Base-by-base conservation (phyloP, 2,329 filamentous ascomycete species). In the Anisogramma anomala region DNA sequence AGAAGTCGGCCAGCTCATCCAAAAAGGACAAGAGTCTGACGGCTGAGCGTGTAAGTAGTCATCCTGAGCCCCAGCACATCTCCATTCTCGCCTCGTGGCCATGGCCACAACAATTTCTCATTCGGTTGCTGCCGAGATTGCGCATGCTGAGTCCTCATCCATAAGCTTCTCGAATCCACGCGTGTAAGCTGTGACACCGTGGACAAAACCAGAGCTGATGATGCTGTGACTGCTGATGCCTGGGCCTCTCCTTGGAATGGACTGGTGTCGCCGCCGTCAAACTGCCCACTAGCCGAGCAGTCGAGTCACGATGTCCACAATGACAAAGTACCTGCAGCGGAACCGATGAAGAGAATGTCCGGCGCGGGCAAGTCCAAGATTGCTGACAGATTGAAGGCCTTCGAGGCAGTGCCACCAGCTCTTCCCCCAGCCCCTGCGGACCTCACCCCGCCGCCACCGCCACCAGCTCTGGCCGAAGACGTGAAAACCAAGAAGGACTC, bases 321-420 rank as follows among this genome's bases (percentile, higher is more conserved):
- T 32, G 37, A 32, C 13, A 34, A 37, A 15, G 36, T 33, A 18
- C 25, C 41, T 30, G 32, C 37, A 19, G 38, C 37, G 34, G 32
- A 27, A 6, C 30, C 42, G 32, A 63, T 64, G 58, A 71, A 68
- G 54, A 60, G 68, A 50, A 75, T 71, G 57, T 52, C 63, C 36
- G 60, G 66, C 32, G 60, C 63, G 45, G 65, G 65, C 47, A 75
- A 70, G 55, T 65, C 65, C 47, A 75, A 70, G 54, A 69, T 77
- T 53, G 66, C 72, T 42, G 71, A 77, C 53, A 69, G 63, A 51
- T 64, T 76, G 46, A 74, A 67, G 56, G 66, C 68, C 22, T 77
- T 77, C 52, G 71, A 78, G 57, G 51, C 60, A 34, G 54, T 59
- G 33, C 55, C 58, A 33, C 53, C 58, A 40, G 56, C 58, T 36